A percentile compares a stretch with the other conserved stretches of the same genome.
These are phyloP conservation scores for Spencermartinsiella ligniputridi DNA, from an alignment of 1,139 yeast species.

Conservation along the genomic window DNA sequence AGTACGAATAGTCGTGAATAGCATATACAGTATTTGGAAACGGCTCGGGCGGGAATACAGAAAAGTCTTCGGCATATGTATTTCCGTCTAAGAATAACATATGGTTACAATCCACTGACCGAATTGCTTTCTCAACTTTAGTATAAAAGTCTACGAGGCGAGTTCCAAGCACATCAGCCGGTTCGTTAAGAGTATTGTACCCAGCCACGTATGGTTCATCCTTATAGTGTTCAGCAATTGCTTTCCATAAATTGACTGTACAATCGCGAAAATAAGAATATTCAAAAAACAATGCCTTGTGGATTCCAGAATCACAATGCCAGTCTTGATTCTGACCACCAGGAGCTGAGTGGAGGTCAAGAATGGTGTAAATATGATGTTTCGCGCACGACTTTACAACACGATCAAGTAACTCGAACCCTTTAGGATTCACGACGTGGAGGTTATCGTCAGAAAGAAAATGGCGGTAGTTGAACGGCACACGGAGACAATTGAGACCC, in stretches of 20 bases:
- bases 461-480: conserved; percentile 46
- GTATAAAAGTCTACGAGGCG: conserved; percentile 37
- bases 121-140: conserved; percentile 35
- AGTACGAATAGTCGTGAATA: conserved; percentile 41
- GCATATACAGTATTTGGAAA: conserved; percentile 43
- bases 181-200: conserved; percentile 46
- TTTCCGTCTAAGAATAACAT: conserved; percentile 45
- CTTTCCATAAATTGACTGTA: conserved; percentile 40
- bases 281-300: conserved; percentile 43
- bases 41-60: conserved; percentile 37
- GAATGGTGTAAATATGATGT: conserved; percentile 37
- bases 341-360: conserved; percentile 44
- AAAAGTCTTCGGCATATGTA: conserved; percentile 46
- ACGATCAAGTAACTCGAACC: conserved; percentile 40
- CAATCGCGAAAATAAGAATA: conserved; percentile 43
- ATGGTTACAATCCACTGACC: conserved; percentile 43
- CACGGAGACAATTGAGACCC: conserved; percentile 42
- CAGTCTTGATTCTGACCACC: conserved; percentile 50
- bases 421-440: conserved; percentile 37
- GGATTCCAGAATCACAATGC: conserved; percentile 44
- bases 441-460: conserved; percentile 42
- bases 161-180: conserved; percentile 40
- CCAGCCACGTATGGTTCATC: conserved; percentile 46
- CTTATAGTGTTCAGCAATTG: conserved; percentile 40
- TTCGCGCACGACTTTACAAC: conserved; percentile 40